Percentiles rank a stretch among this genome's conserved stretches.
These are phyloP conservation scores for Paraleonurus japonicus DNA, from an alignment of 257 asterid genomes.

Conservation along the genomic window DNA sequence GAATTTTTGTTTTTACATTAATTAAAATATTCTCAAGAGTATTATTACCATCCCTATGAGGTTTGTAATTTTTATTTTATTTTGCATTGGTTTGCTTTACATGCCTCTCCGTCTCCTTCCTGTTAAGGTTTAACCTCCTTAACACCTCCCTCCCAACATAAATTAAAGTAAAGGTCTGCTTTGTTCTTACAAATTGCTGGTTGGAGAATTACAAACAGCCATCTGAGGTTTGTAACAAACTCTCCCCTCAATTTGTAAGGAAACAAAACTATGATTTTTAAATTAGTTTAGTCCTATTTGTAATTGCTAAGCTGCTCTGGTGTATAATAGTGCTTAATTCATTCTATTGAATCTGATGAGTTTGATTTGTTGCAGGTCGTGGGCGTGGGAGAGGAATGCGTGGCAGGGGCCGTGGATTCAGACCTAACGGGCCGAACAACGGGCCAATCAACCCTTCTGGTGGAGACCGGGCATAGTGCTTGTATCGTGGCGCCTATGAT, in stretches of 20 bases:
- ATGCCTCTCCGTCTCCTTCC: not conserved
- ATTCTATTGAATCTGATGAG: not conserved
- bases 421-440: constrained; percentile 56
- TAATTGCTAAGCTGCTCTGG: not conserved
- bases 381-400: constrained; percentile 80
- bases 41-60: not conserved
- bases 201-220: too few species aligned
- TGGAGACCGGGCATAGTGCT: constrained; percentile 34
- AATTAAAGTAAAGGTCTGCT: too few species aligned
- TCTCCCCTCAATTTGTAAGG: not conserved
- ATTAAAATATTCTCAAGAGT: not conserved
- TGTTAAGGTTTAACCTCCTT: too few species aligned
- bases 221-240: not conserved
- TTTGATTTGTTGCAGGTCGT: constrained; percentile 53
- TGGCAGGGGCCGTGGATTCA: constrained; percentile 80
- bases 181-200: not conserved
- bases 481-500: constrained; percentile 11
- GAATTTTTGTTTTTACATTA: too few species aligned
- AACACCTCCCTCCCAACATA: too few species aligned
- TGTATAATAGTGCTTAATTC: not conserved
- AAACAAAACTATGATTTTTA: not conserved
- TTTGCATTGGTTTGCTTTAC: not conserved
- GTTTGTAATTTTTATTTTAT: not conserved
- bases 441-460: constrained; percentile 45
- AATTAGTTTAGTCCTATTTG: not conserved